These are phyloP conservation scores for Trypanosoma mega DNA, from an alignment of 208 protist genomes.

Conservation along the genomic window DNA sequence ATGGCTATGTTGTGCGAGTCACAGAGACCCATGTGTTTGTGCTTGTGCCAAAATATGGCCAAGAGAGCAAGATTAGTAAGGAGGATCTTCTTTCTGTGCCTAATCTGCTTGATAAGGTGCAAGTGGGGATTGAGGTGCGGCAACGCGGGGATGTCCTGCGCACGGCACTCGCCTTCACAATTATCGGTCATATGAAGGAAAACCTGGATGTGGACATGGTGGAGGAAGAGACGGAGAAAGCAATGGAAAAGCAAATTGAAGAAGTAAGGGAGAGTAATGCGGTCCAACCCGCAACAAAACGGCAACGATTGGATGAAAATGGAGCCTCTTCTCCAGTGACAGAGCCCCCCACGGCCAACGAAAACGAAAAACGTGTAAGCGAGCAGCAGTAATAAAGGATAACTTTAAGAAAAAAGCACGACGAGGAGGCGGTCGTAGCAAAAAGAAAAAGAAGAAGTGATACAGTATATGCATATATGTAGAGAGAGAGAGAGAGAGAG, in stretches of 20 bases:
- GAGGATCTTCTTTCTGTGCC: slow-evolving; percentile 67
- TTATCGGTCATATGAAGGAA: slow-evolving; percentile 68
- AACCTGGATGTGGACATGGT: slow-evolving; percentile 30
- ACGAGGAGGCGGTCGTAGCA: no score
- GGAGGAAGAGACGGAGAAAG: slow-evolving; percentile 21
- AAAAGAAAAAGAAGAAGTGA: no score
- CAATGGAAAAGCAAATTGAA: background rate
- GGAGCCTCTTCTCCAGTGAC: background rate
- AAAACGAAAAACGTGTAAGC: no score
- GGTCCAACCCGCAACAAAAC: background rate
- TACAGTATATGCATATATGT: no score
- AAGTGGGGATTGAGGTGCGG: slow-evolving; percentile 72
- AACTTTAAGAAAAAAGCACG: no score
- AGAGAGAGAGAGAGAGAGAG: no score
- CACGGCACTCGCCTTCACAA: slow-evolving; percentile 65
- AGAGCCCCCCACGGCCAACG: no score
- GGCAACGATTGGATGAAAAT: background rate
- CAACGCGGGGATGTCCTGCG: slow-evolving; percentile 74
- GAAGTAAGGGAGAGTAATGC: slow-evolving; percentile 5
- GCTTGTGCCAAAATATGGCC: slow-evolving; percentile 87
- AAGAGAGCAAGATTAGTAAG: slow-evolving; percentile 81
- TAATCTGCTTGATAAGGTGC: slow-evolving; percentile 74
- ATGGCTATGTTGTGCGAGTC: slow-evolving; percentile 80
- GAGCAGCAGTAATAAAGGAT: no score
- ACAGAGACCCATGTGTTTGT: slow-evolving; percentile 87